Evolutionary conservation across 257 asterid genomes (phyloP), one percentile per base, ranked within the genome.

Genomic region (Solanum paucissectum): DNA sequence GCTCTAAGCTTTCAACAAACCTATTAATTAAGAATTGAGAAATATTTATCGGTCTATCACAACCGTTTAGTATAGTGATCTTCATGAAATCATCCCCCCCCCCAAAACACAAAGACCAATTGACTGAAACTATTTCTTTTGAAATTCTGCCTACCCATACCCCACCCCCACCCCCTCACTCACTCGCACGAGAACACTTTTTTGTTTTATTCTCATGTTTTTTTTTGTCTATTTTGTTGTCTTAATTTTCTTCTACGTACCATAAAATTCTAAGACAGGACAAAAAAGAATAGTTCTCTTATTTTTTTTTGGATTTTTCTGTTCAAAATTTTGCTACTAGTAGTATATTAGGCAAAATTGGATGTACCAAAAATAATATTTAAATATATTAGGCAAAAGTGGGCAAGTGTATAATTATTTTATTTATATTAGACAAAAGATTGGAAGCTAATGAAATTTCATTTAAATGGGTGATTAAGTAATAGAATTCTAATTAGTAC

Each of bases 21-120:
- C 0, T 52, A 16, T 52, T 52, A 0, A 16, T 52, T 52, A 1
- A 16, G 0, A 16, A 52, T 52, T 18, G 2, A 52, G 1, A 0
- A 18, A 52, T 6, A 52, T 18, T 52, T 52, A 52, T 6, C 1
- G 9, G 4, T 18, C 9, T 0, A 18, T 52, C 62, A 52, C 62
- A 16, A 16, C 1, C 0, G 0, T 9, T 60, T 4, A 23, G 29
- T 9, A 23, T 0, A 25, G 18, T 12, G 0, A 6, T 7, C 0
- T 4, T 32, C 16, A 34, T 18, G 44, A 72, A 5, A 72, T 72
- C 46, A 72, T 18, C 18, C 79, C 79, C 44, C 77, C 27, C 9
- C 0, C 29, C 29, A 29, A 29, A 72, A 72, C 44, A 72, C 44
- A 72, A 33, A 16, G 27, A 33, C 23, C 79, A 72, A 72, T 18